These are phyloP conservation scores for Striga asiatica DNA, from an alignment of 257 asterid species.

Conservation along the genomic window DNA sequence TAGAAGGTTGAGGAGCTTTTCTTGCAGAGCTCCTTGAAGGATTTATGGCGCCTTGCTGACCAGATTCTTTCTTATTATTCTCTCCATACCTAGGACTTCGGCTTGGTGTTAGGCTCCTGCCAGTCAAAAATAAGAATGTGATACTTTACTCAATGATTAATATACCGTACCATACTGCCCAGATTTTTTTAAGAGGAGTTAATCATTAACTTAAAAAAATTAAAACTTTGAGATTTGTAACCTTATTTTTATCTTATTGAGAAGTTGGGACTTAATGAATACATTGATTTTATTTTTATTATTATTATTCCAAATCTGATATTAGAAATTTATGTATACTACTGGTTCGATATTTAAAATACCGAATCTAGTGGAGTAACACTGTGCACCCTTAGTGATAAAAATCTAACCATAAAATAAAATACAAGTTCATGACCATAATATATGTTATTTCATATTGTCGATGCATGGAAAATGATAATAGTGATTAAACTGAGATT, in stretches of 20 bases:
- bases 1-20: conserved; percentile 26
- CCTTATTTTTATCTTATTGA: too few species aligned
- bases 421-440: too few species aligned
- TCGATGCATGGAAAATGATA: neutral
- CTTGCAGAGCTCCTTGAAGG: conserved; percentile 30
- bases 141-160: neutral
- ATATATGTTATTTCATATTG: conserved; percentile 1
- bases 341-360: too few species aligned
- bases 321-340: too few species aligned
- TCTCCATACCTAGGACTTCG: conserved; percentile 30
- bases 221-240: too few species aligned
- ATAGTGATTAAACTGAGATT: neutral
- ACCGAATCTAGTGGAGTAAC: too few species aligned
- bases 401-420: neutral
- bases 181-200: too few species aligned
- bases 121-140: conserved; percentile 10
- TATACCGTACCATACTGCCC: too few species aligned
- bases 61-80: conserved; percentile 22
- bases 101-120: conserved; percentile 47
- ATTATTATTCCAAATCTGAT: too few species aligned
- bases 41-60: conserved; percentile 24
- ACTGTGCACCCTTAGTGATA: neutral
- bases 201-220: too few species aligned
- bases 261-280: too few species aligned
- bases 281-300: too few species aligned